phyloP scores from a whole-genome alignment of 148 eudicot species.

The Rhododendron williamsianum region DNA sequence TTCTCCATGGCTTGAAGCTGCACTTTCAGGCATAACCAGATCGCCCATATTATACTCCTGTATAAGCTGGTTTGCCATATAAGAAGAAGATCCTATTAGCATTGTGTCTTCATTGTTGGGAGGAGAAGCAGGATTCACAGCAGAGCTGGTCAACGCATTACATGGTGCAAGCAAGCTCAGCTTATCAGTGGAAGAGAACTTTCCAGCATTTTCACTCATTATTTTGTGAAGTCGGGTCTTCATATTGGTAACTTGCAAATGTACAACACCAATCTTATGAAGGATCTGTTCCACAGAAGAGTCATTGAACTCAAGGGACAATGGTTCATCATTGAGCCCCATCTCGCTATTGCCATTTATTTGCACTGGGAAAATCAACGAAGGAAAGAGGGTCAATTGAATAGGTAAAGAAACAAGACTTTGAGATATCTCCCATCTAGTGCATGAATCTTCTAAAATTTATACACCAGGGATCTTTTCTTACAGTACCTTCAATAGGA shows the following conservation, averaged over 20 bases:
- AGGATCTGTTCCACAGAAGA: constrained; percentile 48
- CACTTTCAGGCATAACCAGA: constrained; percentile 31
- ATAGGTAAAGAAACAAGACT: background rate
- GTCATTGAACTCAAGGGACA: constrained; percentile 38
- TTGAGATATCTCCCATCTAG: background rate
- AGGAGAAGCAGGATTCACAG: constrained; percentile 24
- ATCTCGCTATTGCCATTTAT: constrained; percentile 23
- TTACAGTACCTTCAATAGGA: background rate
- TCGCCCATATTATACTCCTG: constrained; percentile 24
- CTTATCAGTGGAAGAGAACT: constrained; percentile 25
- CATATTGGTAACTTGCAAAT: constrained; percentile 38
- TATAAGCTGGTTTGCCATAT: constrained; percentile 29
- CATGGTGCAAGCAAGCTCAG: constrained; percentile 23
- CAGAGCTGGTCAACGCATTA: constrained; percentile 27
- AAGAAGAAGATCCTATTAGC: constrained; percentile 25
- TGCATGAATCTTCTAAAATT: background rate
- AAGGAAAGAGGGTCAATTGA: background rate
- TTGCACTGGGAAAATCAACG: constrained; percentile 19
- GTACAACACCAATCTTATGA: constrained; percentile 41
- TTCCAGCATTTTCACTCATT: constrained; percentile 40
- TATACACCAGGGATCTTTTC: background rate
- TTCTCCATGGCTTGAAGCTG: constrained; percentile 32
- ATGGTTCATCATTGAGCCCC: constrained; percentile 27
- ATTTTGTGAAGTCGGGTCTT: constrained; percentile 45
- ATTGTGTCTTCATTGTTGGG: constrained; percentile 15